Conservation (phyloP, 1,284 basidiomycete genomes). For the Golubevia pallescens region DNA sequence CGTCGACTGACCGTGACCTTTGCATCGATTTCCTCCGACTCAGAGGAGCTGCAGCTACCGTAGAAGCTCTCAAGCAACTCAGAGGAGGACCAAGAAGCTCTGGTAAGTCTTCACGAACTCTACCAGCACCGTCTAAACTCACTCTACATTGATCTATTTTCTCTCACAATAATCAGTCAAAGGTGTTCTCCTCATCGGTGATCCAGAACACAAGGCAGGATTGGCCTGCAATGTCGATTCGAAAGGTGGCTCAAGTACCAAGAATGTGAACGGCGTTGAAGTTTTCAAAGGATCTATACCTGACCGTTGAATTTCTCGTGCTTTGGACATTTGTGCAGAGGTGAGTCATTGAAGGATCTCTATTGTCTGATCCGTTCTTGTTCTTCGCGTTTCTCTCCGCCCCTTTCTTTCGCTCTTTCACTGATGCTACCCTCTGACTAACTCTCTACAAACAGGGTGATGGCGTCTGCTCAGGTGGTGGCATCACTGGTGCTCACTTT, state of each 20-base stretch:
- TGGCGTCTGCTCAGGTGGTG: constrained; percentile 29
- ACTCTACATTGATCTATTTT: no score
- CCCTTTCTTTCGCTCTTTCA: constrained; percentile 2
- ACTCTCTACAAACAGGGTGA: constrained; percentile 17
- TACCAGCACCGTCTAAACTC: no score
- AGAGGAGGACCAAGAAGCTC: no score
- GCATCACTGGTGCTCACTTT: constrained; percentile 30
- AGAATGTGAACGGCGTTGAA: constrained; percentile 6
- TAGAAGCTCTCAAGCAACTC: constrained; percentile 24
- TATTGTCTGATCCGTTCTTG: no score
- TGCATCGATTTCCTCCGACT: no score
- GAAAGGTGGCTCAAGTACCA: constrained; percentile 24
- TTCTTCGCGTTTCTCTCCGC: background rate
- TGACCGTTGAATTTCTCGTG: constrained; percentile 21
- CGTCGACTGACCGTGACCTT: no score
- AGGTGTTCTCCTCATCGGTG: constrained; percentile 34
- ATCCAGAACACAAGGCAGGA: constrained; percentile 31
- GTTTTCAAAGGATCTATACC: constrained; percentile 19
- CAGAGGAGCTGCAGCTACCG: constrained; percentile 38
- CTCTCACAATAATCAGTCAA: constrained; percentile 20
- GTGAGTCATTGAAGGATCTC: no score
- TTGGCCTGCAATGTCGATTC: constrained; percentile 34
- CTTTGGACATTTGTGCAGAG: constrained; percentile 27
- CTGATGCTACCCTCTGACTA: background rate
- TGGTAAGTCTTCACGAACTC: no score